Percentiles rank a stretch among this genome's conserved stretches.
phyloP scores from a whole-genome alignment of 2,329 filamentous ascomycete genomes.

The Talaromyces sp. region DNA sequence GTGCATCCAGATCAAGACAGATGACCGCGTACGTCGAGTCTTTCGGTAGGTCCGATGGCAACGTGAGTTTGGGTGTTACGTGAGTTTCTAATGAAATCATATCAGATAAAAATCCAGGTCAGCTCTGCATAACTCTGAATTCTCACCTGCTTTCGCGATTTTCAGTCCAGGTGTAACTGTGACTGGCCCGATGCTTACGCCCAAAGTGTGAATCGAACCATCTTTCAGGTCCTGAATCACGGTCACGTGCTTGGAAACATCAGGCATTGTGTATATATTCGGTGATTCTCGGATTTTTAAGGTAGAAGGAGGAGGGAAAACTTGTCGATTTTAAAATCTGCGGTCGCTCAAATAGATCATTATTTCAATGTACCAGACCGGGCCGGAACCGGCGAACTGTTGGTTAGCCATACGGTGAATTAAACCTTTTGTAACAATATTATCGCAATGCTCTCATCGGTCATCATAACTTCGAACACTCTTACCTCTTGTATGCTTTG shows the following conservation, averaged over 20 bases:
- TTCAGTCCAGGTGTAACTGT: constrained; percentile 10
- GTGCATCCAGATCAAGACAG: constrained; percentile 48
- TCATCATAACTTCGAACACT: background rate
- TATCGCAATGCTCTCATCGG: background rate
- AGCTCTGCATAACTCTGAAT: too few species aligned
- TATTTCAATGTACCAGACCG: background rate
- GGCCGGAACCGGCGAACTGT: background rate
- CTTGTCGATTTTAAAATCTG: background rate
- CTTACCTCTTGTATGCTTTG: background rate
- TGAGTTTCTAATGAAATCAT: constrained; percentile 1
- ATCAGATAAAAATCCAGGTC: background rate
- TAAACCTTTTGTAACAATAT: background rate
- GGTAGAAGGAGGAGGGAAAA: background rate
- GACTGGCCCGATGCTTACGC: constrained; percentile 7
- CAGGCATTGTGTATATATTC: constrained; percentile 3
- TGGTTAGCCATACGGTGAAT: background rate
- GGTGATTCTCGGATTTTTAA: too few species aligned
- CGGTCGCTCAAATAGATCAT: background rate
- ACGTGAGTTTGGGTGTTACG: constrained; percentile 9
- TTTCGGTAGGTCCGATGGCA: constrained; percentile 6
- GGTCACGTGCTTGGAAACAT: constrained; percentile 10
- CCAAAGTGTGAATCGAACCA: constrained; percentile 9
- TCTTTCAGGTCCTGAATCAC: constrained; percentile 7
- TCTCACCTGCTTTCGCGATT: constrained; percentile 12
- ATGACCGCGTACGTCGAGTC: constrained; percentile 14